A percentile compares a stretch with the other conserved stretches of the same genome.
Conservation (phyloP, 2,329 filamentous ascomycete species). For the Ramularia endophylla region DNA sequence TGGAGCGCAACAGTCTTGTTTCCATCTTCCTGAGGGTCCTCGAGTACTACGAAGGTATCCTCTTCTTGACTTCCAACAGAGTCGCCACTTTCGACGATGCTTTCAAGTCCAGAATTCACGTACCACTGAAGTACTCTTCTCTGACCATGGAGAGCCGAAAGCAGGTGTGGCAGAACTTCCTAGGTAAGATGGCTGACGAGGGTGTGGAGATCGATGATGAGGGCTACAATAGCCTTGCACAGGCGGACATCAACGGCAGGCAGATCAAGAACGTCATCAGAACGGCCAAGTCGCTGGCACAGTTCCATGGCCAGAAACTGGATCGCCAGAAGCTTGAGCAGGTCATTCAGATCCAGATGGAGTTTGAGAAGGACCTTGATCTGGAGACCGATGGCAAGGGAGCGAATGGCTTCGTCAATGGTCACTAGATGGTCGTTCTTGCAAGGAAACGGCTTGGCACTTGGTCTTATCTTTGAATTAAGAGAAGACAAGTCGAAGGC, state of each 20-base stretch:
- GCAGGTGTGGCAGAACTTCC: constrained; percentile 24
- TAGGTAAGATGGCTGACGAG: constrained; percentile 9
- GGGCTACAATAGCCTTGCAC: constrained; percentile 15
- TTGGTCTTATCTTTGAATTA: too few species aligned
- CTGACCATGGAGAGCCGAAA: constrained; percentile 19
- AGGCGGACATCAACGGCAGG: constrained; percentile 24
- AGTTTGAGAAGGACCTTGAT: constrained; percentile 24
- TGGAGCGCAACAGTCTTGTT: constrained; percentile 77
- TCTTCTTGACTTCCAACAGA: constrained; percentile 35
- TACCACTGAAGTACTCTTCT: constrained; percentile 26
- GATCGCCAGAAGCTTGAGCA: constrained; percentile 21
- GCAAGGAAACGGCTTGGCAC: too few species aligned
- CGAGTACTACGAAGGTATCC: constrained; percentile 35
- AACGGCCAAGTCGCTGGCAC: constrained; percentile 23
- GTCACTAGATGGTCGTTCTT: not conserved
- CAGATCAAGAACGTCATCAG: constrained; percentile 29
- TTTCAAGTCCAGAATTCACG: constrained; percentile 34
- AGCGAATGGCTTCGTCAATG: constrained; percentile 3
- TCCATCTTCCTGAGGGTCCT: constrained; percentile 44
- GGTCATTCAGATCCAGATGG: constrained; percentile 23
- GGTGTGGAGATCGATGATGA: constrained; percentile 16
- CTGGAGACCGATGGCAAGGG: not conserved
- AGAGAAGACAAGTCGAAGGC: too few species aligned
- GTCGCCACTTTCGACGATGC: constrained; percentile 32
- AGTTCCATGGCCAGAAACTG: constrained; percentile 18